Conservation (phyloP, 2,329 filamentous ascomycete genomes). For the Colletotrichum tamarilloi region DNA sequence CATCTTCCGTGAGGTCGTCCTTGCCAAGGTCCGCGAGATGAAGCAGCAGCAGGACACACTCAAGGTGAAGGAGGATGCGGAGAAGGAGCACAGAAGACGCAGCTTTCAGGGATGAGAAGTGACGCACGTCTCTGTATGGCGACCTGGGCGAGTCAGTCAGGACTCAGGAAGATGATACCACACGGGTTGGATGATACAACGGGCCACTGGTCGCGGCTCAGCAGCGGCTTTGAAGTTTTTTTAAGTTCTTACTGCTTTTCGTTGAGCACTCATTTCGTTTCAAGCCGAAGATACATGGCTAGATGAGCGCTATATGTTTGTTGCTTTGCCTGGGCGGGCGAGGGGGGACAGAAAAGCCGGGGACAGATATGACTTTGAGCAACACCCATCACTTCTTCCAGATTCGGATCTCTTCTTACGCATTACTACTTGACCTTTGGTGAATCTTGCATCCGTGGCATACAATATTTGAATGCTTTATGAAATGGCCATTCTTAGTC, state of each 20-base stretch:
- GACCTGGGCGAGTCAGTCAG: not conserved
- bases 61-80: slow-evolving; percentile 70
- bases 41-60: slow-evolving; percentile 85
- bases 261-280: slow-evolving; percentile 9
- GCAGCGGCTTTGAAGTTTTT: not conserved
- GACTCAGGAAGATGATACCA: slow-evolving; percentile 30
- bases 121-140: not conserved
- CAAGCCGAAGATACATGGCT: slow-evolving; percentile 2
- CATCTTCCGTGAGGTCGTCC: slow-evolving; percentile 93
- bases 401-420: not conserved
- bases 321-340: not conserved
- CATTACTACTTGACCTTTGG: not conserved
- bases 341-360: slow-evolving; percentile 14
- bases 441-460: not conserved
- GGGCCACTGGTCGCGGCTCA: slow-evolving; percentile 1
- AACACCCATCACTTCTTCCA: not conserved
- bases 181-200: slow-evolving; percentile 14
- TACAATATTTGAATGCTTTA: not conserved
- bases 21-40: slow-evolving; percentile 93
- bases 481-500: too few species aligned
- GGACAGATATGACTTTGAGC: slow-evolving; percentile 10
- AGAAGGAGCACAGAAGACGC: slow-evolving; percentile 58
- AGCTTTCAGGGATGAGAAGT: slow-evolving; percentile 42
- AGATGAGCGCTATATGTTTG: not conserved
- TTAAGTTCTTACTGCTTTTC: not conserved